phyloP scores from a whole-genome alignment of 805 yeast genomes.

The Metschnikowia gelsemii region DNA sequence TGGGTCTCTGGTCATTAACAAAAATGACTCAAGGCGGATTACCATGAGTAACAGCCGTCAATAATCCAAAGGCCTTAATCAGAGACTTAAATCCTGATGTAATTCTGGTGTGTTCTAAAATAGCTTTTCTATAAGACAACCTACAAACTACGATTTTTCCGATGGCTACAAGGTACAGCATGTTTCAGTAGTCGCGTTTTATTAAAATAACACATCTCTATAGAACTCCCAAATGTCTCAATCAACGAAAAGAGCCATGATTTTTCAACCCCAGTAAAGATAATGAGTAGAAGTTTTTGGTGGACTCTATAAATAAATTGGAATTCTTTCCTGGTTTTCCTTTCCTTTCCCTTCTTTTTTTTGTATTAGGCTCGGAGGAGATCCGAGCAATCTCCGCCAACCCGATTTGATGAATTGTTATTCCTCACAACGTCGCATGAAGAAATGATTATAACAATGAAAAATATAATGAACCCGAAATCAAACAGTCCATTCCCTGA shows the following conservation, averaged over 20 bases:
- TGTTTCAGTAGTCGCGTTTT: slow-evolving; percentile 22
- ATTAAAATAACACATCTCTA: slow-evolving; percentile 28
- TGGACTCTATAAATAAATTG: slow-evolving; percentile 19
- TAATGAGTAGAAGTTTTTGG: slow-evolving; percentile 20
- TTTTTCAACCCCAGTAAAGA: slow-evolving; percentile 19
- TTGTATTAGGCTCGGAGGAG: slow-evolving; percentile 9
- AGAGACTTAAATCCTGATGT: no score
- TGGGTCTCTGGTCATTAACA: no score
- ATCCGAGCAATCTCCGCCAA: slow-evolving; percentile 1
- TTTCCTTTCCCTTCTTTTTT: slow-evolving; percentile 18
- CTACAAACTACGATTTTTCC: no score
- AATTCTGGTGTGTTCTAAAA: no score
- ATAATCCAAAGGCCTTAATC: no score
- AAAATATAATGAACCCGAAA: slow-evolving; percentile 17
- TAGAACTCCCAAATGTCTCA: slow-evolving; percentile 43
- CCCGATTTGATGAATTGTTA: slow-evolving; percentile 16
- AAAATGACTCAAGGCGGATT: no score
- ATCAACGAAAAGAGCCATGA: slow-evolving; percentile 28
- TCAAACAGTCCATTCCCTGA: slow-evolving; percentile 19
- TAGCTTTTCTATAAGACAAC: no score
- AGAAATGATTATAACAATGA: slow-evolving; percentile 13
- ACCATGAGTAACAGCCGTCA: no score
- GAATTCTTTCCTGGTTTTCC: slow-evolving; percentile 18
- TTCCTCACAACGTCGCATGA: slow-evolving; percentile 6
- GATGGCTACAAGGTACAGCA: no score